Conservation (phyloP, 768 basidiomycete species). For the Trametes sanguinea region DNA sequence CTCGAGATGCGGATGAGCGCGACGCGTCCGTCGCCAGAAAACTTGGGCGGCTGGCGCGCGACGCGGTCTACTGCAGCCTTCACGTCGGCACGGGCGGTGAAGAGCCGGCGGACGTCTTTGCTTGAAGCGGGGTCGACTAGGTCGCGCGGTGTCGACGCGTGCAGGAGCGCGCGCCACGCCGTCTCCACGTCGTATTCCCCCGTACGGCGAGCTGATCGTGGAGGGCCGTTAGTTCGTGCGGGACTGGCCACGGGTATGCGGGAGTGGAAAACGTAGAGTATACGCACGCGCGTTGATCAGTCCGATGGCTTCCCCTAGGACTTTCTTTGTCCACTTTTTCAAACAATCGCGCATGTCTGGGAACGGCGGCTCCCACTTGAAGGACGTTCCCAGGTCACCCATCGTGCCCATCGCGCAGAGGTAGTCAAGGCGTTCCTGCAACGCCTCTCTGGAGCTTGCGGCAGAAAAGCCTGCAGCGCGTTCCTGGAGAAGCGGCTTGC, state of each 20-base stretch:
- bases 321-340: conserved; percentile 42
- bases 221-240: not conserved
- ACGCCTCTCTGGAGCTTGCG: not conserved
- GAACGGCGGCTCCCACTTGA: conserved; percentile 31
- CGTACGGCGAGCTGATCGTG: conserved; percentile 26
- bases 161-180: conserved; percentile 32
- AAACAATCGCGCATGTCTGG: conserved; percentile 36
- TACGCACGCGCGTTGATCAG: conserved; percentile 45
- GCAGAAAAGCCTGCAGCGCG: not conserved
- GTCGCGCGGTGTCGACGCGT: conserved; percentile 33
- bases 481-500: conserved; percentile 34
- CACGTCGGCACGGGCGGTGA: conserved; percentile 39
- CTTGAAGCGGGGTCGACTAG: conserved; percentile 25
- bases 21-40: conserved; percentile 46
- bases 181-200: conserved; percentile 36
- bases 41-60: conserved; percentile 39
- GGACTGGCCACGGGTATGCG: too few relatives aligned
- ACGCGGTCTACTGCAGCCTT: conserved; percentile 40
- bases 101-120: conserved; percentile 32
- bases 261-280: not conserved
- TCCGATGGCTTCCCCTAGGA: conserved; percentile 42
- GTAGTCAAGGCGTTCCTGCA: conserved; percentile 36
- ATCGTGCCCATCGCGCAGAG: conserved; percentile 45
- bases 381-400: conserved; percentile 41
- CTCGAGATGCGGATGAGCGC: conserved; percentile 44